Base-by-base conservation (phyloP, 1,284 basidiomycete genomes). In the Golubevia sp. region DNA sequence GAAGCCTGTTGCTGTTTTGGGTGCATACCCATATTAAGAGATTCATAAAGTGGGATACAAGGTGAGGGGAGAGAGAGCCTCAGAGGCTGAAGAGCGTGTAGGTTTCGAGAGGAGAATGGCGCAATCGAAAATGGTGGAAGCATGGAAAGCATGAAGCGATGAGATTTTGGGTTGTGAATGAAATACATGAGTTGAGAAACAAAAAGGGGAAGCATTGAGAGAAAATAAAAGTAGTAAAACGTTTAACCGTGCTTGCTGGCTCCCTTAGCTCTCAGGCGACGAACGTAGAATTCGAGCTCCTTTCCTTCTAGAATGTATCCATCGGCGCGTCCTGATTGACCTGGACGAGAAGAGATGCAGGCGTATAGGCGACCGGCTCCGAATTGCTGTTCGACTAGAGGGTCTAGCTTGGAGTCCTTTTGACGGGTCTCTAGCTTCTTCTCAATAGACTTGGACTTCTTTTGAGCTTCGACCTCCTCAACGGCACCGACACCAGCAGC, bases 371-470 rank as follows among this genome's bases (percentile, higher is more conserved):
- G 71, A 70, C 80, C 80, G 58, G 76, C 77, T 52, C 77, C 73
- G 68, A 82, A 82, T 69, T 82, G 80, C 71, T 81, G 80, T 74
- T 82, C 80, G 51, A 82, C 78, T 49, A 82, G 72, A 24, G 70
- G 63, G 68, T 82, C 80, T 54, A 82, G 62, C 78, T 79, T 79
- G 61, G 62, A 60, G 50, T 70, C 64, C 75, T 79, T 75, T 61
- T 74, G 70, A 25, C 80, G 74, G 64, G 63, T 69, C 53, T 69
- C 76, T 38, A 81, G 66, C 71, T 76, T 81, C 61, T 71, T 68
- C 48, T 67, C 66, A 11, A 79, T 72, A 61, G 64, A 63, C 68
- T 71, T 70, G 64, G 62, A 66, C 64, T 74, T 67, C 80, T 82
- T 82, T 63, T 62, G 49, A 65, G 71, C 74, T 49, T 61, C 64